Evolutionary conservation across 345 rosid genomes (phyloP), one percentile per base, ranked within the genome.

Genomic region (Populus ilicifolia): DNA sequence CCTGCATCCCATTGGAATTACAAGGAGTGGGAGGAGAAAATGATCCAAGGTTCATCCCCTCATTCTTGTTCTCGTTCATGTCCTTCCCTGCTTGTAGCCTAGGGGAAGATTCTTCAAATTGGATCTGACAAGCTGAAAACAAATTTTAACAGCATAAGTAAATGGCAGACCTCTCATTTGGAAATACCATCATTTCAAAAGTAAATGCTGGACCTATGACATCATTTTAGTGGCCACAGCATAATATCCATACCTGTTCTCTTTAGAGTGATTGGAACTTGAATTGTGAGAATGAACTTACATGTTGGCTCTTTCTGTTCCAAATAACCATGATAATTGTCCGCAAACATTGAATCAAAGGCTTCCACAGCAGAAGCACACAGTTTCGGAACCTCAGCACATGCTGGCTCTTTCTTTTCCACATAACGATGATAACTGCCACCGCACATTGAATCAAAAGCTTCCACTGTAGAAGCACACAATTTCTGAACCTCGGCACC

Each of bases 401-500:
- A 43, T 10, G 67, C n/a, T 78, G 81, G 69, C 68, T 75, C 80
- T 65, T 83, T 74, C 69, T 65, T 73, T 56, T 78, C 38, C 14
- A 33, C 59, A 56, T 75, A 78, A 23, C 74, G 66, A 72, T 41
- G 75, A 35, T 25, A 71, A 52, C 75, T 38, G 43, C 77, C 79
- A 46, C 80, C 69, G 13, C 67, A 29, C 76, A 71, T 70, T 39
- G 86, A 78, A 85, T 89, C 89, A 79, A 88, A 82, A 78, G 82
- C 83, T 79, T 91, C 89, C 39, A 91, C 72, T 29, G 94, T 91
- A 82, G 89, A 83, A 66, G 88, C 85, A 78, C 98, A 93, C 73
- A 93, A 79, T 59, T 87, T 84, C 87, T 93, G 98, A 46, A 93
- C 92, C 78, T 88, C 85, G 5, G 88, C 85, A 64, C 96, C 94